Evolutionary conservation across 1,139 yeast species (phyloP).

Genomic region (Taphrina wiesneri): DNA sequence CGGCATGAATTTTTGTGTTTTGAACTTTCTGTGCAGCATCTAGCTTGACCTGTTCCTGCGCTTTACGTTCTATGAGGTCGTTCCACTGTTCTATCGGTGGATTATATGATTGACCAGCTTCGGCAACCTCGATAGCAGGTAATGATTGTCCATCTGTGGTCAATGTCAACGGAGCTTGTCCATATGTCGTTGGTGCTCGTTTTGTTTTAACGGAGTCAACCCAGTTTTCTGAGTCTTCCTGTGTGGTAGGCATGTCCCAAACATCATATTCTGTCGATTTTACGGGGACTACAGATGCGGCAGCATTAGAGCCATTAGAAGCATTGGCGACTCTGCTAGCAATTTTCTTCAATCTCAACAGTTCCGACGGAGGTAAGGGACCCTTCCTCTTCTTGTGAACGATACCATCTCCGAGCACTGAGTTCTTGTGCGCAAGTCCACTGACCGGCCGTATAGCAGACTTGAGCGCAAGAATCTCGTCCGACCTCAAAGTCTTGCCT

Average conservation of each 20-base stretch:
- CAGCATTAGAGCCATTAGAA: slow-evolving; percentile 25
- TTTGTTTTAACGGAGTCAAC: slow-evolving; percentile 46
- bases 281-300: slow-evolving; percentile 48
- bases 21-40: slow-evolving; percentile 57
- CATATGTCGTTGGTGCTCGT: slow-evolving; percentile 59
- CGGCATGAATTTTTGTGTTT: slow-evolving; percentile 50
- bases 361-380: slow-evolving; percentile 68
- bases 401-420: slow-evolving; percentile 44
- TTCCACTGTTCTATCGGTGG: slow-evolving; percentile 88
- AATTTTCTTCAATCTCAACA: slow-evolving; percentile 67
- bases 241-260: slow-evolving; percentile 42
- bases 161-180: slow-evolving; percentile 55
- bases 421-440: slow-evolving; percentile 41
- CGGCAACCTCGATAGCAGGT: slow-evolving; percentile 57
- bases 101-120: slow-evolving; percentile 89
- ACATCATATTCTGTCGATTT: slow-evolving; percentile 55
- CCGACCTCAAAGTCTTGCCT: slow-evolving; percentile 57
- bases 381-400: slow-evolving; percentile 52
- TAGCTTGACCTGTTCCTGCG: slow-evolving; percentile 63
- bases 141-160: slow-evolving; percentile 40
- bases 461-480: slow-evolving; percentile 71
- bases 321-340: slow-evolving; percentile 70
- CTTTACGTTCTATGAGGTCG: slow-evolving; percentile 66
- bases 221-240: slow-evolving; percentile 67
- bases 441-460: slow-evolving; percentile 71